Evolutionary conservation across 2,329 filamentous ascomycete species (phyloP).

Genomic region (Verticillium isaacii): DNA sequence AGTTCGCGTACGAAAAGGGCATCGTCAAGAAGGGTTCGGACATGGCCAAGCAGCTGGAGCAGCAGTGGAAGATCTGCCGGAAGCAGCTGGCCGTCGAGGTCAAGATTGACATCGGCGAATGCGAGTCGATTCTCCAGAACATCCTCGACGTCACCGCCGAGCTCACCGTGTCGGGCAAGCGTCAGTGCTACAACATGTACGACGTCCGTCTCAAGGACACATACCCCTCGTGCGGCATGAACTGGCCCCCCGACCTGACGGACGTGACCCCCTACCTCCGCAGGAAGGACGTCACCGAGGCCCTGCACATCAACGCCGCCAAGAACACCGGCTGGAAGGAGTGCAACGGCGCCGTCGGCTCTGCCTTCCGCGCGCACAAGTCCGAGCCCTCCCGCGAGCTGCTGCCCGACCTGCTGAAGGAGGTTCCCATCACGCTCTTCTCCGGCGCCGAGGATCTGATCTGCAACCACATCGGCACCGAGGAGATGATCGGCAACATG

Average conservation of each 20-base stretch:
- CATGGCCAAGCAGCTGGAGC: conserved; percentile 60
- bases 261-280: conserved; percentile 80
- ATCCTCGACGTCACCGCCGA: conserved; percentile 64
- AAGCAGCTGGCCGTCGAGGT: conserved; percentile 49
- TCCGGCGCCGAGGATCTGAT: conserved; percentile 93
- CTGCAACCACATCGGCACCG: conserved; percentile 94
- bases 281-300: conserved; percentile 69
- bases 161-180: conserved; percentile 38
- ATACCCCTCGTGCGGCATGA: conserved; percentile 88
- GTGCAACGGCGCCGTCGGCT: conserved; percentile 75
- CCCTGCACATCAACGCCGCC: conserved; percentile 76
- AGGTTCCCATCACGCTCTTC: conserved; percentile 80
- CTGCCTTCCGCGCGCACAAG: conserved; percentile 63
- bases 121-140: conserved; percentile 71
- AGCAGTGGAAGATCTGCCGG: conserved; percentile 64
- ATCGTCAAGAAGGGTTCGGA: conserved; percentile 66
- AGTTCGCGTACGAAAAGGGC: conserved; percentile 72
- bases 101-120: conserved; percentile 62
- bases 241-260: conserved; percentile 87
- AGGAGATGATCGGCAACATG: conserved; percentile 85
- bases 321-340: conserved; percentile 89
- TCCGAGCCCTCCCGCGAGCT: conserved; percentile 70
- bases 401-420: conserved; percentile 71
- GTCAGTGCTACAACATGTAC: conserved; percentile 89
- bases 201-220: conserved; percentile 81